Evolutionary conservation across 495 filamentous ascomycete species (phyloP).

Genomic region (Penicillium salamii): DNA sequence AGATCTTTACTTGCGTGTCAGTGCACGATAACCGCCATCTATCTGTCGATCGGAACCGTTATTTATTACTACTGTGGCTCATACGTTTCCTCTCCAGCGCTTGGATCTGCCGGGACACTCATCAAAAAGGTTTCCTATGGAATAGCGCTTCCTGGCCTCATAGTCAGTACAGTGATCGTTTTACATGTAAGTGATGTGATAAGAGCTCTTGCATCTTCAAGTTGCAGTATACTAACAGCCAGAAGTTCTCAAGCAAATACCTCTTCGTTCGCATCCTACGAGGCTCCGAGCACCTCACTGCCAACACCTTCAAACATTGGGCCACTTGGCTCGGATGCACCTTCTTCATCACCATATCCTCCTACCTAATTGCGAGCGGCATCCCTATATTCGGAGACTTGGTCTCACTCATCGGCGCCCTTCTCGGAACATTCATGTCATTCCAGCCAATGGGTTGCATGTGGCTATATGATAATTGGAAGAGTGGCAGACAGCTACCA

Average conservation of each 20-base stretch:
- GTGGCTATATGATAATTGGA: constrained; percentile 40
- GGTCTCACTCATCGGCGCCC: constrained; percentile 51
- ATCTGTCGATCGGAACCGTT: constrained; percentile 49
- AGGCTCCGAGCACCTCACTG: constrained; percentile 29
- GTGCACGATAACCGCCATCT: too few species aligned
- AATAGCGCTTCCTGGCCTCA: constrained; percentile 55
- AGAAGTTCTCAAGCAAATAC: constrained; percentile 22
- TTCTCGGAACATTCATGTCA: constrained; percentile 40
- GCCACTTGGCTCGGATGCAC: constrained; percentile 33
- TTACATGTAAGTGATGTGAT: too few species aligned
- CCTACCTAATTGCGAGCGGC: constrained; percentile 22
- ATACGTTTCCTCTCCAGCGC: constrained; percentile 59
- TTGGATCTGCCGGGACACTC: constrained; percentile 53
- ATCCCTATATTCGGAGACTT: constrained; percentile 44
- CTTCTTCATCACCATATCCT: constrained; percentile 4
- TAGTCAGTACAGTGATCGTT: constrained; percentile 5
- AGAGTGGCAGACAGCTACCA: constrained; percentile 2
- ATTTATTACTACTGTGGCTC: constrained; percentile 64
- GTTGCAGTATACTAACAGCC: too few species aligned
- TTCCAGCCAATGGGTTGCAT: constrained; percentile 31
- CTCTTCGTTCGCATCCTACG: constrained; percentile 37
- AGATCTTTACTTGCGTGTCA: too few species aligned
- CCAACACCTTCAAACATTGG: constrained; percentile 32
- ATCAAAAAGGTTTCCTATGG: constrained; percentile 67
- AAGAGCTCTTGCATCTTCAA: too few species aligned